Percentiles rank a stretch among this genome's conserved stretches.
These are phyloP conservation scores for Aspergillus intermedius DNA, from an alignment of 2,329 filamentous ascomycete species.

Conservation along the genomic window DNA sequence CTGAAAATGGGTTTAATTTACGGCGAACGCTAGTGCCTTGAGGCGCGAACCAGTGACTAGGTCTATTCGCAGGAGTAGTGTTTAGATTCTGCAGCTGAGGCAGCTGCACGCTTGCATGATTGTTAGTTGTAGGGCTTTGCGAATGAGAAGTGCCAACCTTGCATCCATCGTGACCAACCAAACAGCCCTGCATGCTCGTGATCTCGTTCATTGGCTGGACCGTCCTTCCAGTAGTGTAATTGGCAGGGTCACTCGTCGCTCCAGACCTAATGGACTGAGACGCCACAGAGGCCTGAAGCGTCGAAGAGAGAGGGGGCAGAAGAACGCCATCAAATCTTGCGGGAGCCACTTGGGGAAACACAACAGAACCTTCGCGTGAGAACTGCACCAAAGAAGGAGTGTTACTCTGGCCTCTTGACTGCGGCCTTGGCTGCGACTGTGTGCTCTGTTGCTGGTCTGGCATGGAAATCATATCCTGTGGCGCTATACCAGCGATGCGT, in stretches of 20 bases:
- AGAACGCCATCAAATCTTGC: conserved; percentile 15
- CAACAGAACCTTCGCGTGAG: conserved; percentile 10
- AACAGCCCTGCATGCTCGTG: neutral
- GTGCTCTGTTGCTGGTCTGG: neutral
- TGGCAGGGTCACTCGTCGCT: neutral
- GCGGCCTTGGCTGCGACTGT: neutral
- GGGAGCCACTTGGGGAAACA: conserved; percentile 14
- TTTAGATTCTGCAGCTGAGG: neutral
- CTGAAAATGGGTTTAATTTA: conserved; percentile 3
- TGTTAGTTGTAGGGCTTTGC: neutral
- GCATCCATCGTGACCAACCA: neutral
- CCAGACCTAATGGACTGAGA: neutral
- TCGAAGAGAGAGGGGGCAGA: conserved; percentile 4
- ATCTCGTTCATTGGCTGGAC: neutral
- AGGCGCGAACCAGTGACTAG: neutral
- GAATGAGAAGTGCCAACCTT: neutral
- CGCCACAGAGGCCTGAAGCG: neutral
- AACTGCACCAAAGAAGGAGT: conserved; percentile 14
- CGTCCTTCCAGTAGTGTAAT: neutral
- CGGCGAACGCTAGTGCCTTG: neutral
- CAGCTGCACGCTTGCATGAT: neutral
- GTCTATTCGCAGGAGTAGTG: neutral
- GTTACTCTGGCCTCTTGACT: neutral
- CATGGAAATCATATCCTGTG: conserved; percentile 17
- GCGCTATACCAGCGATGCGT: conserved; percentile 20